phyloP scores from a whole-genome alignment of 805 yeast genomes.

The Teunomyces gatunensis region DNA sequence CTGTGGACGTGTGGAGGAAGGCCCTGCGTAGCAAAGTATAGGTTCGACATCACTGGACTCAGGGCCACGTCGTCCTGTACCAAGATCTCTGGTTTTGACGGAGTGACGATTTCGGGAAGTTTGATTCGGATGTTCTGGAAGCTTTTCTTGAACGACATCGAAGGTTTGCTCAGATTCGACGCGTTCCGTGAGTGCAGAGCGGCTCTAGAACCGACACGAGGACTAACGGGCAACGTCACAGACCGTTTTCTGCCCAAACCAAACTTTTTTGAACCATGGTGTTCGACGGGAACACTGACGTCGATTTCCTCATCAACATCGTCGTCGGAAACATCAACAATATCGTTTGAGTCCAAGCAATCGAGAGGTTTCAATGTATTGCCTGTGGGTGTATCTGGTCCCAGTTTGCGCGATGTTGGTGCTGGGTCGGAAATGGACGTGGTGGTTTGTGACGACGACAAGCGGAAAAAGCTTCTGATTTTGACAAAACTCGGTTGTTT shows the following conservation, averaged over 20 bases:
- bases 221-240: conserved; percentile 9
- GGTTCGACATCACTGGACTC: conserved; percentile 38
- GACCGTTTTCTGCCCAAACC: conserved; percentile 10
- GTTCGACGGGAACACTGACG: neutral
- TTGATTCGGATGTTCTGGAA: conserved; percentile 7
- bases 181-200: neutral
- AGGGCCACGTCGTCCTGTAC: neutral
- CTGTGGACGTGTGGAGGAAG: conserved; percentile 49
- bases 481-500: conserved; percentile 24
- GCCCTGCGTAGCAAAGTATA: conserved; percentile 59
- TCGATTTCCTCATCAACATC: conserved; percentile 1
- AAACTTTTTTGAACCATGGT: neutral
- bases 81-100: conserved; percentile 4
- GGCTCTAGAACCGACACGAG: neutral
- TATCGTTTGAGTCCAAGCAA: neutral
- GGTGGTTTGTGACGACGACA: conserved; percentile 9
- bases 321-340: neutral
- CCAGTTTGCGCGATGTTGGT: neutral
- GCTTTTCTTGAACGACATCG: conserved; percentile 8
- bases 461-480: conserved; percentile 27
- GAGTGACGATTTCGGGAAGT: conserved; percentile 13
- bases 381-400: neutral
- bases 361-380: neutral
- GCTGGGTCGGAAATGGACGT: neutral
- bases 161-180: conserved; percentile 1